A percentile compares a stretch with the other conserved stretches of the same genome.
phyloP scores from a whole-genome alignment of 2,329 filamentous ascomycete species.

The Microcyclosporella mali region DNA sequence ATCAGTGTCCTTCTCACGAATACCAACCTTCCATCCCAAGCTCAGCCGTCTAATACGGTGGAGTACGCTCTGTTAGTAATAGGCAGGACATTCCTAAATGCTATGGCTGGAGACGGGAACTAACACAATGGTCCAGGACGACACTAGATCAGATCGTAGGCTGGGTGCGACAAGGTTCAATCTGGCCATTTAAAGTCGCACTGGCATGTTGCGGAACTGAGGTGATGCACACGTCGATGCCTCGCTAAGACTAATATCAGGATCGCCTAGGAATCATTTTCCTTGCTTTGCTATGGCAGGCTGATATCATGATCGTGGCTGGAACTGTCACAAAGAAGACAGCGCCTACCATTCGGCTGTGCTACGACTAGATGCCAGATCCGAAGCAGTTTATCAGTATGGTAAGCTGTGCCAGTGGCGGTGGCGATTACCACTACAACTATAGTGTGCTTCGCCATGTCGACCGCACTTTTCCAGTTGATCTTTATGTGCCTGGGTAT shows the following conservation, averaged over 20 bases:
- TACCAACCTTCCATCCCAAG: too few relatives aligned
- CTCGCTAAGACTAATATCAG: conserved; percentile 1
- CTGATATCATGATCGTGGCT: not conserved
- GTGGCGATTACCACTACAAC: conserved; percentile 82
- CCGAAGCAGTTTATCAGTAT: conserved; percentile 80
- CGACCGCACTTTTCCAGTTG: not conserved
- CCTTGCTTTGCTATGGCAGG: not conserved
- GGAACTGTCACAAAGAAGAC: conserved; percentile 95
- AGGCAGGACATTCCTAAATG: too few relatives aligned
- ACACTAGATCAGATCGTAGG: not conserved
- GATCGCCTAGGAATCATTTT: conserved; percentile 1
- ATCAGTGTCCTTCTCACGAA: too few relatives aligned
- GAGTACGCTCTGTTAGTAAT: too few relatives aligned
- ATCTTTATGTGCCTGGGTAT: not conserved
- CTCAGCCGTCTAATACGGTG: too few relatives aligned
- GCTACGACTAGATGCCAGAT: conserved; percentile 95
- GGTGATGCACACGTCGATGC: conserved; percentile 1
- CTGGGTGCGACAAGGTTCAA: not conserved
- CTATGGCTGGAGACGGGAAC: too few relatives aligned
- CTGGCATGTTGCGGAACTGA: conserved; percentile 2
- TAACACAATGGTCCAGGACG: not conserved
- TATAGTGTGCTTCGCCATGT: conserved; percentile 40
- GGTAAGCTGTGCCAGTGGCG: conserved; percentile 79
- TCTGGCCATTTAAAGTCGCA: not conserved
- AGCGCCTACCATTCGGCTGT: conserved; percentile 81